phyloP scores from a whole-genome alignment of 768 basidiomycete genomes.

The Boletus reticuloceps region DNA sequence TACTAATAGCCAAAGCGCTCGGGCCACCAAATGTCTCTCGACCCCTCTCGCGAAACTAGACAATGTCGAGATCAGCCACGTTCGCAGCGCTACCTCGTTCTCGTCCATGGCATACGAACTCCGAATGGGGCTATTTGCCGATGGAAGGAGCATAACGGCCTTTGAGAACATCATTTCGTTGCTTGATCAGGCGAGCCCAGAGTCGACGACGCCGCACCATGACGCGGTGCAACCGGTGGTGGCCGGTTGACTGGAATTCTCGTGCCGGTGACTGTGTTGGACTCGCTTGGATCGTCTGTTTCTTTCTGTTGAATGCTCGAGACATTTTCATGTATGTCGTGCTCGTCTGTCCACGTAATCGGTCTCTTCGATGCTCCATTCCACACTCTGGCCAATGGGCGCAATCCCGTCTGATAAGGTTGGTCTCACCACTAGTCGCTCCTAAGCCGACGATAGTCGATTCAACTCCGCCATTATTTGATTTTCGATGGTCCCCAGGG shows the following conservation, averaged over 20 bases:
- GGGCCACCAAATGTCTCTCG: constrained; percentile 12
- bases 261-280: background rate
- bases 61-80: constrained; percentile 8
- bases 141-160: constrained; percentile 24
- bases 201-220: background rate
- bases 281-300: background rate
- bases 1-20: background rate
- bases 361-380: background rate
- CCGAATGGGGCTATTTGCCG: constrained; percentile 22
- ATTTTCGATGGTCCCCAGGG: too few relatives aligned
- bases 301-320: too few relatives aligned
- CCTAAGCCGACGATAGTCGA: too few relatives aligned
- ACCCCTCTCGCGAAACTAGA: constrained; percentile 17
- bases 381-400: too few relatives aligned
- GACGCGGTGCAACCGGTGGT: background rate
- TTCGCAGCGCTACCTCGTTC: constrained; percentile 19
- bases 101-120: constrained; percentile 30
- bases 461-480: too few relatives aligned
- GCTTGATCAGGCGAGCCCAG: constrained; percentile 26
- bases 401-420: too few relatives aligned
- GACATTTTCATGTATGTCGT: background rate
- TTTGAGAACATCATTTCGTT: constrained; percentile 27
- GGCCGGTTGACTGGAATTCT: constrained; percentile 4
- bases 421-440: too few relatives aligned
- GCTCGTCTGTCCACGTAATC: constrained; percentile 2